phyloP scores from a whole-genome alignment of 768 basidiomycete species.

The Tricholomella constricta region DNA sequence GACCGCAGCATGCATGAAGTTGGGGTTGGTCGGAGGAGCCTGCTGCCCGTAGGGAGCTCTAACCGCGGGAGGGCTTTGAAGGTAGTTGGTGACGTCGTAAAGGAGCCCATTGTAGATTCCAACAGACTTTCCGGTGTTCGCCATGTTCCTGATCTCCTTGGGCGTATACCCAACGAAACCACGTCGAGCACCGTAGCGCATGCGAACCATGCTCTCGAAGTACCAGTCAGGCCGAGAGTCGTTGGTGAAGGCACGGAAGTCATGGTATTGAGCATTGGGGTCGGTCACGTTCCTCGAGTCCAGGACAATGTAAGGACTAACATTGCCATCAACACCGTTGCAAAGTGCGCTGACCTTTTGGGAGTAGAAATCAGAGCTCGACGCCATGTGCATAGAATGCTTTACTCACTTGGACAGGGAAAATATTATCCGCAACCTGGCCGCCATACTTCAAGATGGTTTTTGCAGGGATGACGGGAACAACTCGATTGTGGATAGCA shows the following conservation, averaged over 20 bases:
- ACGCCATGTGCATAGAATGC: not conserved
- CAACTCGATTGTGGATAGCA: slow-evolving; percentile 62
- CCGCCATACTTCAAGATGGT: slow-evolving; percentile 86
- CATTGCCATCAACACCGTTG: slow-evolving; percentile 76
- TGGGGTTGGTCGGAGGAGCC: slow-evolving; percentile 43
- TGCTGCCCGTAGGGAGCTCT: slow-evolving; percentile 48
- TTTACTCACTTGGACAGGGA: slow-evolving; percentile 86
- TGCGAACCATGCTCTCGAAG: slow-evolving; percentile 88
- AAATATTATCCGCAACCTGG: slow-evolving; percentile 66
- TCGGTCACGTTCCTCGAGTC: slow-evolving; percentile 78
- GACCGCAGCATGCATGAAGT: slow-evolving; percentile 75
- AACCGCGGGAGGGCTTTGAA: slow-evolving; percentile 66
- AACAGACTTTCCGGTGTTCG: slow-evolving; percentile 59
- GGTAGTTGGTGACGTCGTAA: slow-evolving; percentile 85
- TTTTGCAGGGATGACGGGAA: slow-evolving; percentile 76
- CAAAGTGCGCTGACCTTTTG: slow-evolving; percentile 87
- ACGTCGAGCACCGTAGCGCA: slow-evolving; percentile 87
- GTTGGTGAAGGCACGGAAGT: slow-evolving; percentile 87
- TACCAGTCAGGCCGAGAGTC: slow-evolving; percentile 99
- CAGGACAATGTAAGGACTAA: slow-evolving; percentile 84
- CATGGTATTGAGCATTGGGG: slow-evolving; percentile 83
- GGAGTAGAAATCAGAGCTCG: slow-evolving; percentile 4
- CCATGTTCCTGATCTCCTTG: slow-evolving; percentile 72
- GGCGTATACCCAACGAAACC: slow-evolving; percentile 89
- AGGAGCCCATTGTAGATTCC: slow-evolving; percentile 87